Base-by-base conservation (phyloP, 176 grass and related monocot genomes). In the Zoysia japonica region DNA sequence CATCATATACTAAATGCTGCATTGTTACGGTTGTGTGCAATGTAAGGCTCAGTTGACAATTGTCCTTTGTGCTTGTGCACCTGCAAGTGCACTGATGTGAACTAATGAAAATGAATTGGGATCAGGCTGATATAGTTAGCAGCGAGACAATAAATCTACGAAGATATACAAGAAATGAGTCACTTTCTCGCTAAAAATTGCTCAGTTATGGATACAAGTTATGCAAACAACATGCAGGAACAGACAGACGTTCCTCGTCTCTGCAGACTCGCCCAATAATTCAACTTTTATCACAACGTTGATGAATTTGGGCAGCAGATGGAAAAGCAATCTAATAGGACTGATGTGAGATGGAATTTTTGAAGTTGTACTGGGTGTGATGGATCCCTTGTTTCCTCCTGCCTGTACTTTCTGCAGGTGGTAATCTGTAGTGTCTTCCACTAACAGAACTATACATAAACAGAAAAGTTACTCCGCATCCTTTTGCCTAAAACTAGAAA, bases 1-100 rank as follows among this genome's bases (percentile, higher is more conserved):
- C 76, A 65, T 51, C 70, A 59, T 65, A 28, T 28, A 88, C 56
- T 79, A 69, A 79, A 79, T 69, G 77, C 77, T 79, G 57, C 77
- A 56, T 62, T 85, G 50, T 67, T 28, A 52, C 12, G 63, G 68
- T 47, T 53, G 48, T 53, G 62, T 80, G 47, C 57, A 75, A 85
- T 60, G 43, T 67, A 60, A 66, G 65, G 52, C 52, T 72, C 52
- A 72, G 72, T 71, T 68, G 6, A 17, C 11, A 35, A 61, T 59
- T 81, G 11, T 67, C 47, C 47, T 71, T 17, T 51, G 65, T 56
- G 56, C 51, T 41, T 85, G 82, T 80, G 66, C 60, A 65, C 75
- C 69, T 72, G 75, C 57, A 71, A 66, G 41, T 68, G 45, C 67
- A 67, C 36, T 59, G 5, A 43, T 60, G 65, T 83, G 14, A 38